Evolutionary conservation across 768 basidiomycete genomes (phyloP).

Genomic region (Tulasnella sp.): DNA sequence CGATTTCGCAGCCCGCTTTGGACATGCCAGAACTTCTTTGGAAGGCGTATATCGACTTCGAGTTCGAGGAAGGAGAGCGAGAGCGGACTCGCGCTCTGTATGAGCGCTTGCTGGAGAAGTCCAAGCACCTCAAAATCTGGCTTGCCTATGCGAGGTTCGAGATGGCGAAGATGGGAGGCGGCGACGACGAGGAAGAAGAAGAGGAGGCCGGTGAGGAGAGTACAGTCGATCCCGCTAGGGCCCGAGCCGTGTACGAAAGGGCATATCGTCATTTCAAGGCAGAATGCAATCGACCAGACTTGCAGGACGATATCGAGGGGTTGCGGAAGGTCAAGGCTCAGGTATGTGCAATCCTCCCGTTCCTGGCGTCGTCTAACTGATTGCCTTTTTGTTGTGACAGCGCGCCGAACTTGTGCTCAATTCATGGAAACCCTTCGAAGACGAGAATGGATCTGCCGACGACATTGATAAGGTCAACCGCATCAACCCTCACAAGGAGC

Average conservation of each 20-base stretch:
- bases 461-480: conserved; percentile 80
- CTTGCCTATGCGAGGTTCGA: conserved; percentile 94
- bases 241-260: conserved; percentile 80
- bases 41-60: conserved; percentile 98
- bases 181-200: conserved; percentile 66
- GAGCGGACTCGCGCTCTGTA: conserved; percentile 82
- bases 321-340: conserved; percentile 27
- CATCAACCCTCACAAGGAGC: conserved; percentile 35
- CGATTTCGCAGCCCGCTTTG: conserved; percentile 75
- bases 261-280: conserved; percentile 86
- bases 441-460: conserved; percentile 70
- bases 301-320: conserved; percentile 20
- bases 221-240: conserved; percentile 65
- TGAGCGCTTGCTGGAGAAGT: conserved; percentile 81
- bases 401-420: conserved; percentile 60
- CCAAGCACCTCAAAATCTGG: conserved; percentile 97
- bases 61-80: conserved; percentile 90
- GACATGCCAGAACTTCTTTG: conserved; percentile 95
- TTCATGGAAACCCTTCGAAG: conserved; percentile 95
- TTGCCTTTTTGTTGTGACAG: background rate
- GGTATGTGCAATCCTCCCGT: conserved; percentile 8
- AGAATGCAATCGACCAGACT: conserved; percentile 24
- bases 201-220: conserved; percentile 53
- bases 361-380: background rate
- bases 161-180: conserved; percentile 74